Conservation (phyloP, 225 moss, liverwort and hornwort species). For the Sphagnum contortum region DNA sequence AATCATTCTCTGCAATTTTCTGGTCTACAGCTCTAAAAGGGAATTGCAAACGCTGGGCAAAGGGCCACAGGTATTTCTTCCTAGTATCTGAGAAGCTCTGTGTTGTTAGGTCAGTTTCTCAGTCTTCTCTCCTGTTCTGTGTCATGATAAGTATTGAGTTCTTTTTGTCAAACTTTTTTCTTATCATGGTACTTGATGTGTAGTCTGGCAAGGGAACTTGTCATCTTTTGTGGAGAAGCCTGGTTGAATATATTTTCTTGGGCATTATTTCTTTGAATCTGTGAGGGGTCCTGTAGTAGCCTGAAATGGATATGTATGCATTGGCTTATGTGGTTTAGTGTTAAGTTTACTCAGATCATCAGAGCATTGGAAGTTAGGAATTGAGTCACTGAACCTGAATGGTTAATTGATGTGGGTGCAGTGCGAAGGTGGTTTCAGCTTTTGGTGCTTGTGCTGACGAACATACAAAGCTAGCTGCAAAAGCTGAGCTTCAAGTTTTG, state of each 20-base stretch:
- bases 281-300: neutral
- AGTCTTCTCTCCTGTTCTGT: too few relatives aligned
- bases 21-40: constrained; percentile 52
- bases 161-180: neutral
- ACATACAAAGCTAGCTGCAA: constrained; percentile 40
- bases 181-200: neutral
- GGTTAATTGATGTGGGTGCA: constrained; percentile 20
- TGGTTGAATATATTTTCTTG: neutral
- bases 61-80: constrained; percentile 70
- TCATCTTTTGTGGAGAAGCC: neutral
- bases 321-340: neutral
- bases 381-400: constrained; percentile 6
- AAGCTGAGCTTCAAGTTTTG: constrained; percentile 51
- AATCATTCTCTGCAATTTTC: constrained; percentile 65
- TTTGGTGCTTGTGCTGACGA: constrained; percentile 58
- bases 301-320: too few relatives aligned
- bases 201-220: neutral
- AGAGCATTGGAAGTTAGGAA: constrained; percentile 3
- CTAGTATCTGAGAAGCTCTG: too few relatives aligned
- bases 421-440: constrained; percentile 82
- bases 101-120: neutral
- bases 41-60: constrained; percentile 71
- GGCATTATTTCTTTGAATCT: neutral
- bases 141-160: neutral
- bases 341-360: neutral